These are phyloP conservation scores for Coniophora puteana DNA, from an alignment of 1,284 basidiomycete species.

Conservation along the genomic window DNA sequence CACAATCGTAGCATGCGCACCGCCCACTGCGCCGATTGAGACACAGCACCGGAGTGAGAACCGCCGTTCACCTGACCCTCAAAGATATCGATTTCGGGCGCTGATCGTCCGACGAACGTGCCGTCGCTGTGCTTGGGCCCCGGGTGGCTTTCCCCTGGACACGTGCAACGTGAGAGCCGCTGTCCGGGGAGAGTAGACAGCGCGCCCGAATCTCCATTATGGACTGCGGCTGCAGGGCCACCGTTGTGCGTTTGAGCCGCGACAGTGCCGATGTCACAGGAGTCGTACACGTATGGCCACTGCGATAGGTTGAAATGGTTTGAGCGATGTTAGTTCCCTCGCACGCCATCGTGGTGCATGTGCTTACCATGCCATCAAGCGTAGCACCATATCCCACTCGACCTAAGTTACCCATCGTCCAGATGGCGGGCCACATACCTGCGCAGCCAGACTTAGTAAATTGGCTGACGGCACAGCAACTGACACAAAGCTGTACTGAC, in stretches of 20 bases:
- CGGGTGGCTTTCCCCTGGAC: slow-evolving; percentile 51
- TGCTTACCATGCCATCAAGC: slow-evolving; percentile 51
- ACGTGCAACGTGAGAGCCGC: slow-evolving; percentile 54
- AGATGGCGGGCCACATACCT: slow-evolving; percentile 58
- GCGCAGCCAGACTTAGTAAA: slow-evolving; percentile 28
- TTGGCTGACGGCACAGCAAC: background rate
- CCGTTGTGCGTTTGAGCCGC: slow-evolving; percentile 44
- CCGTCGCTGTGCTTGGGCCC: slow-evolving; percentile 55
- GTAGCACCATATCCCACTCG: slow-evolving; percentile 63
- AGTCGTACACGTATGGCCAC: slow-evolving; percentile 50
- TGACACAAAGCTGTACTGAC: slow-evolving; percentile 48
- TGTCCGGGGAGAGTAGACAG: slow-evolving; percentile 52
- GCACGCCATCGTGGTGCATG: background rate
- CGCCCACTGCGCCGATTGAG: slow-evolving; percentile 66
- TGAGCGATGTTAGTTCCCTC: background rate
- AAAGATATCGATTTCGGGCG: slow-evolving; percentile 53
- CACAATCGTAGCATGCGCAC: slow-evolving; percentile 33
- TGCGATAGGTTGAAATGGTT: slow-evolving; percentile 14
- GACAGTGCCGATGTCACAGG: slow-evolving; percentile 57
- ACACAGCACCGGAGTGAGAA: slow-evolving; percentile 59
- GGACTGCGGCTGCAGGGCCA: slow-evolving; percentile 33
- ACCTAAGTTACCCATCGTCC: slow-evolving; percentile 60
- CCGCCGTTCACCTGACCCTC: slow-evolving; percentile 27
- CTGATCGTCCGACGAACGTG: slow-evolving; percentile 50
- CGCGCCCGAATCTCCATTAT: slow-evolving; percentile 32